Percentiles rank a stretch among this genome's conserved stretches.
phyloP scores from a whole-genome alignment of 106 monocot genomes.

The Apostasia ramifera region DNA sequence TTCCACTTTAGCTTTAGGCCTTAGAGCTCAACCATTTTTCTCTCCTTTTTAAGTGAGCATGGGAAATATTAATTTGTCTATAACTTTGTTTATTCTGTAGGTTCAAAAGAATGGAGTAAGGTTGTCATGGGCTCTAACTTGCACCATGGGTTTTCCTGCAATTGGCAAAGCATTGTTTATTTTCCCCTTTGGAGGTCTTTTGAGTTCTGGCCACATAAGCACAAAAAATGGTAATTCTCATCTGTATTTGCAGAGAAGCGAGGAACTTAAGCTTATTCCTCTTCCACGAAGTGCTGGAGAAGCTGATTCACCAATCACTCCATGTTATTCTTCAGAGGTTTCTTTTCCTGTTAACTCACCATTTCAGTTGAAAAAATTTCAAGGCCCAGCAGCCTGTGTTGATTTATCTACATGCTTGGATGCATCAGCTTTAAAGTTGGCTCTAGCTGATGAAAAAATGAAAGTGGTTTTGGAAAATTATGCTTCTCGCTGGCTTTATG shows the following conservation, averaged over 20 bases:
- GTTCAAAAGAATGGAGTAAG: constrained; percentile 60
- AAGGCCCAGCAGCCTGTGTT: constrained; percentile 3
- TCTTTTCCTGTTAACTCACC: constrained; percentile 21
- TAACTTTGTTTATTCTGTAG: constrained; percentile 19
- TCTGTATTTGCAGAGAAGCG: constrained; percentile 20
- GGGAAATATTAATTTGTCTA: background rate
- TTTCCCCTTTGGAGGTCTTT: constrained; percentile 26
- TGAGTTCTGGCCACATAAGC: constrained; percentile 4
- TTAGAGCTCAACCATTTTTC: background rate
- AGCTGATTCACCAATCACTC: constrained; percentile 40
- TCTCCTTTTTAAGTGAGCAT: background rate
- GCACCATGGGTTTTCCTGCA: constrained; percentile 60
- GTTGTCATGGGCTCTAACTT: constrained; percentile 64
- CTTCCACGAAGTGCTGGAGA: constrained; percentile 1
- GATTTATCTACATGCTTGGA: constrained; percentile 18
- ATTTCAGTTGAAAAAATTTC: constrained; percentile 4
- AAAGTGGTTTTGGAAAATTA: constrained; percentile 32
- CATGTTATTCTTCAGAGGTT: constrained; percentile 14
- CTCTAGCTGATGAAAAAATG: constrained; percentile 52
- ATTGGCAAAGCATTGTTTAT: constrained; percentile 43
- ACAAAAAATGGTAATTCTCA: constrained; percentile 7
- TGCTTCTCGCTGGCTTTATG: constrained; percentile 51
- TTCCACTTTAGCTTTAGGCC: background rate
- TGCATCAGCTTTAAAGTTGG: constrained; percentile 24
- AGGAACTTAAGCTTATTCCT: constrained; percentile 43